Base-by-base conservation (phyloP, 805 yeast genomes). In the Saccharomycopsis fermentans region DNA sequence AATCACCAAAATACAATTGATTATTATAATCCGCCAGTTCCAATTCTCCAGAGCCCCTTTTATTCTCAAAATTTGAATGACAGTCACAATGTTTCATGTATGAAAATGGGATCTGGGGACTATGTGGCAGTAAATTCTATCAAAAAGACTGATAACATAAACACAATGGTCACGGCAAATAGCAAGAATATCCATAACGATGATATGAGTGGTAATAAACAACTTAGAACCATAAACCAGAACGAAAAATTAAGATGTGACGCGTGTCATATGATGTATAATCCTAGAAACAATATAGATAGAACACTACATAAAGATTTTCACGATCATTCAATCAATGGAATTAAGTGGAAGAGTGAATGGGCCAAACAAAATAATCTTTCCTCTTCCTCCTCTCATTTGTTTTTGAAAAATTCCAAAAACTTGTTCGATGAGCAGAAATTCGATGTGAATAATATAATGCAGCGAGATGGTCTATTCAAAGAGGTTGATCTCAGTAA, bases 191-290 rank as follows among this genome's bases (percentile, higher is more conserved):
- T 12, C 11, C 9, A 5, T 6, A 43, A 43, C 24, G 24, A 39
- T 21, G 3, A 17, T 39, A 16, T 43, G 17, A 26, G 11, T 9
- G 14, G 17, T 21, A 43, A 9, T 3, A 6, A 9, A 24, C 21
- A 1, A 19, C 11, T 19, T 21, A 43, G 24, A 43, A 2, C n/a
- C 24, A 11, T 24, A 43, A 12, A 12, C 24, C 26, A 43, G 50
- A 43, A 11, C 4, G 26, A n/a, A 43, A 3, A 43, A 24, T 43
- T 21, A 21, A 24, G 50, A 9, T 82, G 87, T 62, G 60, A 68
- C 4, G 69, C 69, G 27, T 83, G 87, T 68, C 78, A 78, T 4
- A 81, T 83, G 85, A 70, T 82, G 3, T 83, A 76, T 63, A 63
- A 72, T 37, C 69, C 71, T 9, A 73, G 75, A 58, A 60, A 78